A percentile compares a stretch with the other conserved stretches of the same genome.
These are phyloP conservation scores for Begonia loranthoides DNA, from an alignment of 306 rosid genomes.

Conservation along the genomic window DNA sequence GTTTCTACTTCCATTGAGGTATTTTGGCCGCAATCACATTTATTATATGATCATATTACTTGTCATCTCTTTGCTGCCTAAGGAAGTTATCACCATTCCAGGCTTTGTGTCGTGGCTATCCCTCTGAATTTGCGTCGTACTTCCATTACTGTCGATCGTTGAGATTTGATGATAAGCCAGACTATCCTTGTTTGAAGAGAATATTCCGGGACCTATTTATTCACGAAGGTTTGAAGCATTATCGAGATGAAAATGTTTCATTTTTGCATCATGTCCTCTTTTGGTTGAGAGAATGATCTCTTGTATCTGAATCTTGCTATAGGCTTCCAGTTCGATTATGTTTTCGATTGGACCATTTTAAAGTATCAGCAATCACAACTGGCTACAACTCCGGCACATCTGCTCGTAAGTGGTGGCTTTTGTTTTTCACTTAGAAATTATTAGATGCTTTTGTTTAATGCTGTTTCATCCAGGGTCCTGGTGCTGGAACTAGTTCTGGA, in stretches of 20 bases:
- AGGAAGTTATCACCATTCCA: conserved; percentile 30
- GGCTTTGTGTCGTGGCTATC: conserved; percentile 92
- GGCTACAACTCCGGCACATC: conserved; percentile 77
- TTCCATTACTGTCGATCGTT: conserved; percentile 93
- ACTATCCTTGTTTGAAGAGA: conserved; percentile 87
- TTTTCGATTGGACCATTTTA: conserved; percentile 97
- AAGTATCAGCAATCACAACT: too few species aligned
- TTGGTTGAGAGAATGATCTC: not conserved
- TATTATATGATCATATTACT: too few species aligned
- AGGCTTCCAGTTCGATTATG: conserved; percentile 97
- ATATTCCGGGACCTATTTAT: conserved; percentile 91
- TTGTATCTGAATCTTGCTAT: too few species aligned
- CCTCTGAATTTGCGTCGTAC: conserved; percentile 91
- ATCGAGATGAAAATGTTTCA: not conserved
- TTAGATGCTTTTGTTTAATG: conserved; percentile 5
- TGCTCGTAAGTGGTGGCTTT: conserved; percentile 29
- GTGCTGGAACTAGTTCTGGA: conserved; percentile 80
- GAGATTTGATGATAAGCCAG: conserved; percentile 92
- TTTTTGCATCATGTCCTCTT: not conserved
- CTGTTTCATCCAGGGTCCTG: conserved; percentile 39
- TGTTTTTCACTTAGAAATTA: conserved; percentile 6
- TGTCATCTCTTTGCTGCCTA: too few species aligned
- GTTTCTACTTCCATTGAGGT: conserved; percentile 92
- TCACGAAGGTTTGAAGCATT: conserved; percentile 60
- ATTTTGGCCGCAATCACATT: too few species aligned